Conservation (phyloP, 345 rosid genomes). For the Zanthoxylum bungeanum region DNA sequence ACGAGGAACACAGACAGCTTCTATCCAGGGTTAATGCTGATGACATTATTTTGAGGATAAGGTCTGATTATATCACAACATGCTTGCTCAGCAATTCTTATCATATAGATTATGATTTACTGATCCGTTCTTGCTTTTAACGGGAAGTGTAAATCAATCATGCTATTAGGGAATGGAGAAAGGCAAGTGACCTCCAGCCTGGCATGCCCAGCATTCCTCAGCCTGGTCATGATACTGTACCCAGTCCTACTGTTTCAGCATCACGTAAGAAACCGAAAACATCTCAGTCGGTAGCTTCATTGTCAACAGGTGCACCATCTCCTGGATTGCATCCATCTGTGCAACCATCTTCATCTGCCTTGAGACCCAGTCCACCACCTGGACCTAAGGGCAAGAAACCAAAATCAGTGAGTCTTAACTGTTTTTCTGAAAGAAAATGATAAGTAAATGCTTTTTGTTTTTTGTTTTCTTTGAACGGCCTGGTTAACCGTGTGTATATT, state of each 20-base stretch:
- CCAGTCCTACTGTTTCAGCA: slow-evolving; percentile 87
- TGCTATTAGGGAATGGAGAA: slow-evolving; percentile 90
- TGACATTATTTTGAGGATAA: slow-evolving; percentile 74
- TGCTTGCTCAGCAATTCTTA: slow-evolving; percentile 13
- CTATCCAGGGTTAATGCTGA: slow-evolving; percentile 86
- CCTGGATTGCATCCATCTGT: slow-evolving; percentile 71
- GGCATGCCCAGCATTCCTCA: slow-evolving; percentile 67
- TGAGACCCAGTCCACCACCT: slow-evolving; percentile 69
- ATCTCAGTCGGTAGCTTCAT: slow-evolving; percentile 72
- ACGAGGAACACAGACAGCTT: slow-evolving; percentile 90
- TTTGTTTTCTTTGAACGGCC: slow-evolving; percentile 12
- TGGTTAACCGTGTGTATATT: slow-evolving; percentile 20
- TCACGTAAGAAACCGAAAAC: slow-evolving; percentile 87
- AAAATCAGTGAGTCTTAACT: slow-evolving; percentile 63
- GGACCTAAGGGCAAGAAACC: slow-evolving; percentile 75
- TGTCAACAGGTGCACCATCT: slow-evolving; percentile 75
- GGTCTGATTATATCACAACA: slow-evolving; percentile 47
- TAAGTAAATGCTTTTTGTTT: neutral
- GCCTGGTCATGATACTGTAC: slow-evolving; percentile 57
- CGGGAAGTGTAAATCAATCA: slow-evolving; percentile 18
- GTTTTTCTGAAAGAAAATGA: slow-evolving; percentile 5
- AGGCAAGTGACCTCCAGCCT: slow-evolving; percentile 57
- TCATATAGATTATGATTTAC: slow-evolving; percentile 13
- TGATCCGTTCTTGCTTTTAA: slow-evolving; percentile 23
- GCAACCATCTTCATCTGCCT: slow-evolving; percentile 81